These are phyloP conservation scores for Aciculosporium take DNA, from an alignment of 2,329 filamentous ascomycete species.

Conservation along the genomic window DNA sequence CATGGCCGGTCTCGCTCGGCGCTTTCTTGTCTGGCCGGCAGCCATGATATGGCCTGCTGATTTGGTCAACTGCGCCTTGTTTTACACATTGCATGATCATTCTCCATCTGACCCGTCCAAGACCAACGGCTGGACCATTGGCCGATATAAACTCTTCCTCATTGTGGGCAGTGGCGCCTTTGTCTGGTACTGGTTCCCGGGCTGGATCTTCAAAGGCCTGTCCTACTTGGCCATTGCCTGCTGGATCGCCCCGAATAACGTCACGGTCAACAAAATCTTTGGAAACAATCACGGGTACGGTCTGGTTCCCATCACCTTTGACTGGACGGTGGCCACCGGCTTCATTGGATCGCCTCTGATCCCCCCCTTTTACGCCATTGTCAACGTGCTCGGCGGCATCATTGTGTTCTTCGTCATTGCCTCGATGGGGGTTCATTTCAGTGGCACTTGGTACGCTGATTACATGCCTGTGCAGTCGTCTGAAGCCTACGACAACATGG, in stretches of 20 bases:
- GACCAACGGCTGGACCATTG: constrained; percentile 46
- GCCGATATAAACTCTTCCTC: constrained; percentile 50
- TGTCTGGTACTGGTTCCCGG: constrained; percentile 47
- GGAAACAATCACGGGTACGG: constrained; percentile 44
- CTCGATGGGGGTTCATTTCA: constrained; percentile 45
- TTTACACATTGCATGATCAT: constrained; percentile 33
- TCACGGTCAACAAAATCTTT: constrained; percentile 49
- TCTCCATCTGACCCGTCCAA: constrained; percentile 31
- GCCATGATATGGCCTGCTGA: constrained; percentile 45
- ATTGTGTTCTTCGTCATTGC: constrained; percentile 40
- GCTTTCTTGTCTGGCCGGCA: constrained; percentile 39
- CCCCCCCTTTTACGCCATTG: constrained; percentile 39
- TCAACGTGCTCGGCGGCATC: constrained; percentile 39
- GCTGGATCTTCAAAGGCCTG: constrained; percentile 47
- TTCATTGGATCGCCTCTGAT: constrained; percentile 36
- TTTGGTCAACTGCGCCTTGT: constrained; percentile 37
- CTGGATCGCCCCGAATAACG: constrained; percentile 46
- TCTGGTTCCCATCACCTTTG: constrained; percentile 46
- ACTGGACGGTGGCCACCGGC: constrained; percentile 33
- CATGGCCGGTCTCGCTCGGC: constrained; percentile 37
- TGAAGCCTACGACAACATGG: constrained; percentile 51
- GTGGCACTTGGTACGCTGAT: constrained; percentile 40
- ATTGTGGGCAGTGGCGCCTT: constrained; percentile 37
- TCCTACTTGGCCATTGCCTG: constrained; percentile 49
- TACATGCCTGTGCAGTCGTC: constrained; percentile 49